These are phyloP conservation scores for Penicillium digitatum DNA, from an alignment of 2,329 filamentous ascomycete genomes.

Conservation along the genomic window DNA sequence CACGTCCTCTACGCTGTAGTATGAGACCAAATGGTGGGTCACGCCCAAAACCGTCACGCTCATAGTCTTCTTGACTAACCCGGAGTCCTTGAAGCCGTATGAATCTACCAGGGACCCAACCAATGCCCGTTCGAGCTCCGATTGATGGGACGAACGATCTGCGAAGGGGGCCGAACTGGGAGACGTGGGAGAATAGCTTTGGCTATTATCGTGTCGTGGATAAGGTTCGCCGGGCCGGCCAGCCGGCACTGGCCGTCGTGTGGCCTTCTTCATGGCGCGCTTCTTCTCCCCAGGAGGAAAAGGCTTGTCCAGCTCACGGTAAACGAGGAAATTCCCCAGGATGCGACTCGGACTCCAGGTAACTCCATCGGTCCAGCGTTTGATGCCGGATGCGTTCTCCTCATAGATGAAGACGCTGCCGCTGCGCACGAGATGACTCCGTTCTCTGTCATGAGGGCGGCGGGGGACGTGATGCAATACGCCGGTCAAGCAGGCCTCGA, in stretches of 20 bases:
- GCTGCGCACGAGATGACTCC: constrained; percentile 70
- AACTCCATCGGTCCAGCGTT: constrained; percentile 88
- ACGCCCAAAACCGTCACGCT: constrained; percentile 71
- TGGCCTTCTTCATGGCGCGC: constrained; percentile 68
- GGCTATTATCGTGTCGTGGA: constrained; percentile 40
- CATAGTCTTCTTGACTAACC: constrained; percentile 89
- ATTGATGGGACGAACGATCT: constrained; percentile 38
- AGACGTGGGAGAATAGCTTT: constrained; percentile 40
- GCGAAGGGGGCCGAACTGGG: constrained; percentile 30
- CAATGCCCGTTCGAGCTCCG: constrained; percentile 55
- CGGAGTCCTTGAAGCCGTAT: constrained; percentile 78
- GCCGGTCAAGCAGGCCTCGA: constrained; percentile 73
- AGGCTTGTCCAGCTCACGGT: constrained; percentile 73
- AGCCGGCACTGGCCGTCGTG: constrained; percentile 41
- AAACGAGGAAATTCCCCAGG: constrained; percentile 78
- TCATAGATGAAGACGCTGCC: constrained; percentile 90
- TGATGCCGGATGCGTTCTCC: constrained; percentile 84
- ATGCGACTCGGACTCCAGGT: constrained; percentile 89
- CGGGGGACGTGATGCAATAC: constrained; percentile 71
- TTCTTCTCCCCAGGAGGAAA: constrained; percentile 84
- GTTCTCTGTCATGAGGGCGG: constrained; percentile 80
- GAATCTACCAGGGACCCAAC: constrained; percentile 85
- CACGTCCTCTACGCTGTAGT: constrained; percentile 82
- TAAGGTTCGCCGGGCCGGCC: constrained; percentile 54
- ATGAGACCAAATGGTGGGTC: constrained; percentile 81